Evolutionary conservation across 2,329 filamentous ascomycete genomes (phyloP).

Genomic region (Fusarium kyushuense): DNA sequence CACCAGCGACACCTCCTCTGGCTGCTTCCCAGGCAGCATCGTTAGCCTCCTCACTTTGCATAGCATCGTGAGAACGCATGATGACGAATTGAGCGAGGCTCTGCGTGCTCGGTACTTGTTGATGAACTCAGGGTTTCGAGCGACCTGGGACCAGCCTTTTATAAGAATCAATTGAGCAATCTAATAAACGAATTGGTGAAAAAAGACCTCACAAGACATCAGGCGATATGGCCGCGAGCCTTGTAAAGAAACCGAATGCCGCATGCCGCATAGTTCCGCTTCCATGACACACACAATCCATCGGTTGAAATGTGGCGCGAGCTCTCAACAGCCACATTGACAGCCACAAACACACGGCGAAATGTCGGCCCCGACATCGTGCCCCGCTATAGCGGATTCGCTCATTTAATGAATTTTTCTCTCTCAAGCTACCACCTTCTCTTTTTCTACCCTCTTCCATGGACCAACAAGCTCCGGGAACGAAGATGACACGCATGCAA

Average conservation of each 20-base stretch:
- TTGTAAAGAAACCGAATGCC: conserved; percentile 28
- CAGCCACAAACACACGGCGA: conserved; percentile 15
- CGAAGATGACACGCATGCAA: conserved; percentile 54
- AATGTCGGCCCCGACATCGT: conserved; percentile 28
- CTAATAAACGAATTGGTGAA: background rate
- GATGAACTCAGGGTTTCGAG: background rate
- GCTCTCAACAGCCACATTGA: conserved; percentile 17
- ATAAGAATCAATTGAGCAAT: background rate
- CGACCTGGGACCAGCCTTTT: too few species aligned
- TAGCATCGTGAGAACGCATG: conserved; percentile 58
- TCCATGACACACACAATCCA: conserved; percentile 40
- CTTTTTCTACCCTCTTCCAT: conserved; percentile 41
- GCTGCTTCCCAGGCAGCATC: conserved; percentile 78
- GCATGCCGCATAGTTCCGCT: conserved; percentile 34
- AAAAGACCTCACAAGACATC: conserved; percentile 22
- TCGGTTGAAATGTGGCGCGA: conserved; percentile 23
- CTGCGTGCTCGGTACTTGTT: background rate
- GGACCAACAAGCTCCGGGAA: conserved; percentile 36
- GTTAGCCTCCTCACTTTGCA: conserved; percentile 74
- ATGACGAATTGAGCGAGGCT: conserved; percentile 17
- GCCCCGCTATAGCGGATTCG: conserved; percentile 45
- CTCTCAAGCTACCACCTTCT: conserved; percentile 15
- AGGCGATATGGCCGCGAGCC: conserved; percentile 28
- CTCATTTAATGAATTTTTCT: conserved; percentile 45
- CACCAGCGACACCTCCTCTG: conserved; percentile 74